Evolutionary conservation across 1,284 basidiomycete genomes (phyloP), one percentile per base, ranked within the genome.

Genomic region (Rhodotorula sp.): DNA sequence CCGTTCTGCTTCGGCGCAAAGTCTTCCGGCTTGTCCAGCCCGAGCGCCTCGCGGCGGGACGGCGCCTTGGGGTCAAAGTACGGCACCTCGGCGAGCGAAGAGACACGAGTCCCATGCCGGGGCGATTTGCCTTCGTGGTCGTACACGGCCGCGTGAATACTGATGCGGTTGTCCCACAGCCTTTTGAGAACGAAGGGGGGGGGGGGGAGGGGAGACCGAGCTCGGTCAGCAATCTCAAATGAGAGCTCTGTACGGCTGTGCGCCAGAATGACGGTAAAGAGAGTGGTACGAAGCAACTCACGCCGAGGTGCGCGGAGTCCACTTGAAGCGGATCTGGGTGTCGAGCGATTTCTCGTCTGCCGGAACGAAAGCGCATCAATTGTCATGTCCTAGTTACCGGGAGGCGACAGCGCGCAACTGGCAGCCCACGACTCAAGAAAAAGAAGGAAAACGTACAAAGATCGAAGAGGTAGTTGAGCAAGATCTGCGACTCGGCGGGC

Each of bases 201-300:
- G n/a, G n/a, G n/a, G n/a, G n/a, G n/a, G n/a, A n/a, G n/a, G n/a
- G n/a, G n/a, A n/a, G n/a, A n/a, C n/a, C n/a, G n/a, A n/a, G n/a
- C n/a, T n/a, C n/a, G n/a, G n/a, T n/a, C n/a, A n/a, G n/a, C n/a
- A n/a, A n/a, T n/a, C n/a, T n/a, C n/a, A n/a, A n/a, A n/a, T n/a
- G n/a, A n/a, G n/a, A n/a, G n/a, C n/a, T n/a, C n/a, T n/a, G n/a
- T n/a, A n/a, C n/a, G n/a, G n/a, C n/a, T n/a, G n/a, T n/a, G n/a
- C n/a, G n/a, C n/a, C n/a, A n/a, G n/a, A n/a, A n/a, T n/a, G n/a
- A n/a, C n/a, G 48, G 30, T 53, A 74, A 6, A 85, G 86, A 84
- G n/a, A n/a, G n/a, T 6, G 86, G 88, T 81, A 89, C 89, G 48
- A 8, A 86, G 85, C 62, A 86, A 64, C 57, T 8, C 29, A 55